Evolutionary conservation across 179 eudicot genomes (phyloP), one percentile per base, ranked within the genome.

Genomic region (Carnegiea gigantea): DNA sequence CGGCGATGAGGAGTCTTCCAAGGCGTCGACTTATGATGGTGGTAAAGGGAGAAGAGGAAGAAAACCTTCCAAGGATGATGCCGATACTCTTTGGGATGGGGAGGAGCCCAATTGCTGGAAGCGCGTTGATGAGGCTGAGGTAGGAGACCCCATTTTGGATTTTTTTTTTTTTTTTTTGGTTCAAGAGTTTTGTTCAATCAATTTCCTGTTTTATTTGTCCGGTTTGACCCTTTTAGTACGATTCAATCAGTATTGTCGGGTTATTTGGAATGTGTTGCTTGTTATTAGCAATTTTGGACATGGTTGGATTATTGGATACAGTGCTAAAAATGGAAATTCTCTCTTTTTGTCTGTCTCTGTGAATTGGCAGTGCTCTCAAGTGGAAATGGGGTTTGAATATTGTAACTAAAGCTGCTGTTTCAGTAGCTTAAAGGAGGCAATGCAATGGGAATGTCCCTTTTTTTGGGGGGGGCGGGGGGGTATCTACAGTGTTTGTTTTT

Each of bases 121-220:
- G 85, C 92, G 83, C 36, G 99, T 96, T 36, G 92, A 96, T 77
- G 99, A 96, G 87, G 86, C 93, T 53, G 98, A 96, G 99, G 99
- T 94, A 80, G 30, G 46, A 14, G 12, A 9, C 26, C 14, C 17
- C 49, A 23, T 46, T 62, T 48, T 7, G 44, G 26, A 15, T 33
- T 30, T 70, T 70, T 9, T 30, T 30, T 70, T 30, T 30, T 70
- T 33, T 33, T 33, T 33, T 28, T 0, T 0, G 30, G 44, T 70
- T 15, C 9, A 2, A 13, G 43, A 67, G 18, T 67, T 67, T 67
- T 12, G 38, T 26, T 67, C 18, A 6, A 18, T 26, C 18, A n/a
- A 67, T 67, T 1, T 40, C 44, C 15, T 33, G 54, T 70, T 38
- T 75, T 26, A 0, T 30, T 33, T 8, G 9, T 21, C 23, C 23